A percentile compares a stretch with the other conserved stretches of the same genome.
Evolutionary conservation across 306 rosid species (phyloP).

Genomic region (Astragalus membranaceus): DNA sequence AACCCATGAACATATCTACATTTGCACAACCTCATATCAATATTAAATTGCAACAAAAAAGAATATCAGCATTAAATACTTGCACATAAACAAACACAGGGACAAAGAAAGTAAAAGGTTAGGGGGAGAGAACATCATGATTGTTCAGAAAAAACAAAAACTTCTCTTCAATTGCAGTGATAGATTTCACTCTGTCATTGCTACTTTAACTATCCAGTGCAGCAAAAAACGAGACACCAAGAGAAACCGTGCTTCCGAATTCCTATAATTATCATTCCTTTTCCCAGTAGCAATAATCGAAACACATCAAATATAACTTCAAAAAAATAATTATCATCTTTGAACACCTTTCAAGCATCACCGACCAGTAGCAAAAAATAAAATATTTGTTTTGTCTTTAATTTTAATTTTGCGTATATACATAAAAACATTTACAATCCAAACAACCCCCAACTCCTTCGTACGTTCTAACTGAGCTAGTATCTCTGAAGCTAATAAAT

Average conservation of each 20-base stretch:
- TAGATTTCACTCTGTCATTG: neutral
- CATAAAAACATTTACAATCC: neutral
- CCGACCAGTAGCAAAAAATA: neutral
- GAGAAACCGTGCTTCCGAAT: neutral
- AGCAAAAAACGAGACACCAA: neutral
- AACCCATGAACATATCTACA: slow-evolving; percentile 86
- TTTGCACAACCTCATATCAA: slow-evolving; percentile 12
- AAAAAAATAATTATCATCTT: neutral
- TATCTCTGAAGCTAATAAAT: neutral
- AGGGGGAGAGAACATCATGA: neutral
- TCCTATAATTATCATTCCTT: neutral
- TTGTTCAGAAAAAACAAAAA: neutral
- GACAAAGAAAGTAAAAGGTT: neutral
- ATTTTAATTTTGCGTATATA: neutral
- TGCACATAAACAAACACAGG: neutral
- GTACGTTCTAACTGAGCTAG: neutral
- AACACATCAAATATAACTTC: neutral
- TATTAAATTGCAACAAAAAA: neutral
- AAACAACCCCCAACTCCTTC: neutral
- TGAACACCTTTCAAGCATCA: neutral
- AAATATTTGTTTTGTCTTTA: neutral
- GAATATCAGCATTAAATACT: neutral
- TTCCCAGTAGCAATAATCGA: neutral
- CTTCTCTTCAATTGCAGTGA: neutral
- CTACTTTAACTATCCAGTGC: neutral